These are phyloP conservation scores for Penicillium griseofulvum DNA, from an alignment of 2,329 filamentous ascomycete species.

Conservation along the genomic window DNA sequence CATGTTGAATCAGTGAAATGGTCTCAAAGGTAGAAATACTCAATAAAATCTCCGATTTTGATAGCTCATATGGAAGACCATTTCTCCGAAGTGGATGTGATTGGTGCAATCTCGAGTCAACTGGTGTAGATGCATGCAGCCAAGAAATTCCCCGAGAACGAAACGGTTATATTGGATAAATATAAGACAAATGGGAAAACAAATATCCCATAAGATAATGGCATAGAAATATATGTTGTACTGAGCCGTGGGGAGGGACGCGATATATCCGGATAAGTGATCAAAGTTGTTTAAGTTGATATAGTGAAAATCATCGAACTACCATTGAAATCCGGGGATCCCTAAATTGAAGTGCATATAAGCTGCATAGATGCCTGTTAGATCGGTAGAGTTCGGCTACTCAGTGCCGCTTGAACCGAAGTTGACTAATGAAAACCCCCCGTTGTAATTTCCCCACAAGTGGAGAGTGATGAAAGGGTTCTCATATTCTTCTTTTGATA, in stretches of 20 bases:
- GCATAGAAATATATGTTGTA: no score
- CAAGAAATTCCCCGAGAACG: not conserved
- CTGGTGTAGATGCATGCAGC: not conserved
- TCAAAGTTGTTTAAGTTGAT: no score
- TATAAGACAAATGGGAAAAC: no score
- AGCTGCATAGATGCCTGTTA: not conserved
- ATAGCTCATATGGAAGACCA: not conserved
- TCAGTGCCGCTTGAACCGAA: slow-evolving; percentile 19
- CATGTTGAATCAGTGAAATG: no score
- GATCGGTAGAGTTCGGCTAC: slow-evolving; percentile 25
- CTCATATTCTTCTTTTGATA: not conserved
- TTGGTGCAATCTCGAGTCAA: not conserved
- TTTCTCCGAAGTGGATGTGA: not conserved
- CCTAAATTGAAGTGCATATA: not conserved
- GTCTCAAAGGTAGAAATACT: no score
- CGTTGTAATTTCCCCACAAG: slow-evolving; percentile 16
- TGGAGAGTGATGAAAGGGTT: slow-evolving; percentile 12
- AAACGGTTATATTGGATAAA: not conserved
- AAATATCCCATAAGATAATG: no score
- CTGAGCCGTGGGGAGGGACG: no score
- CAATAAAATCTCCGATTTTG: not conserved
- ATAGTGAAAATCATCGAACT: not conserved
- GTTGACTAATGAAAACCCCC: slow-evolving; percentile 25
- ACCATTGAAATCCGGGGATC: not conserved
- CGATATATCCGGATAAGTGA: no score